Evolutionary conservation across 2,329 filamentous ascomycete species (phyloP), one percentile per base, ranked within the genome.

Genomic region (Penicillium olsonii): DNA sequence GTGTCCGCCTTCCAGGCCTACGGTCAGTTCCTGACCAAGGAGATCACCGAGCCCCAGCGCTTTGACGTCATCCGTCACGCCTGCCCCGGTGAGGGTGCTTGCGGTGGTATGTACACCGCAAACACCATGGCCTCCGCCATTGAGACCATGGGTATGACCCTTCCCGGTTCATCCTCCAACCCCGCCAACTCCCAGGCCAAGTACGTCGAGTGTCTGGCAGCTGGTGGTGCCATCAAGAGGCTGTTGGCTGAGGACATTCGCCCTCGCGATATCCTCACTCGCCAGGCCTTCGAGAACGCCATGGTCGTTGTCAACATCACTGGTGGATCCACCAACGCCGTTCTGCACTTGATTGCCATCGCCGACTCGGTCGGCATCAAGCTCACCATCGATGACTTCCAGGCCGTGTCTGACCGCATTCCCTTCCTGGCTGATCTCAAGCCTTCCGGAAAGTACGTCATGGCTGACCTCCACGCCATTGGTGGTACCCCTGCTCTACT

Each of bases 1-100:
- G 88, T 99, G 52, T 96, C 91, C 42, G 94, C 94, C 37, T 99
- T 99, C 83, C 94, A 99, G 76, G 88, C 92, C 5, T 97, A 97
- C 68, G 94, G 94, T 20, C 90, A 96, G 70, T 97, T 92, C 76
- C 86, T 99, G 62, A 84, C 88, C 11, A 92, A 92, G 37, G 84
- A 96, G 66, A 96, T 97, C 72, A 87, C 81, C 57, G 94, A 99
- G 75, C 86, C 94, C 66, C 81, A 92, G 75, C 87, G 94, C 44
- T 95, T 91, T 71, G 94, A 97, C 73, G 92, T 97, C 66, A 96
- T 96, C 70, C 84, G 91, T 54, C 80, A 97, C 68, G 92, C 94
- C 37, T 96, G 92, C 71, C 89, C 89, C 19, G 89, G 90, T 31
- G 79, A 84, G 61, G 90, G 90, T 60, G 90, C 90, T 11, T 95